Base-by-base conservation (phyloP, 2,329 filamentous ascomycete genomes). In the Metarhizium album region DNA sequence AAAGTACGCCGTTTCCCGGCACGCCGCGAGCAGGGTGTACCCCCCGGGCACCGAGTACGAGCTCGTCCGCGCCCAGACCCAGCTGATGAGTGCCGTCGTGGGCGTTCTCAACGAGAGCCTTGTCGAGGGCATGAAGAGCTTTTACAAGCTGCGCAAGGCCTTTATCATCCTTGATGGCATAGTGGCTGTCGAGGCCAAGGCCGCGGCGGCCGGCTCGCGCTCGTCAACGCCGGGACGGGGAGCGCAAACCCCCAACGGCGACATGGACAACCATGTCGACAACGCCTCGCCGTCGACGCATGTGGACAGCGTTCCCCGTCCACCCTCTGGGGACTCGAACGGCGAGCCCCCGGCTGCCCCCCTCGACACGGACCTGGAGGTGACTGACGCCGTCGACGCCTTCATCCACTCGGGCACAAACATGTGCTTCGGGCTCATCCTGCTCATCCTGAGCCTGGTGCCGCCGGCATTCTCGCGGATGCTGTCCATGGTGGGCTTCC, bases 101-200 rank as follows among this genome's bases (percentile, higher is more conserved):
- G 88, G 83, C 0, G 87, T 97, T 16, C 71, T 97, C 59, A 94
- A 94, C 57, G 93, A 97, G 71, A 95, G 87, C 63, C 70, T 97
- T 59, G 91, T 90, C 0, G 93, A 97, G 65, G 89, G 83, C 16
- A 80, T 97, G 65, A 89, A 85, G 67, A 89, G 89, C 5, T 97
- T 97, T 62, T 94, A 95, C 64, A 95, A 93, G 67, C 69, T 97
- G 58, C 78, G 91, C 54, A 95, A 94, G 64, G 91, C 91, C 0
- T 97, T 87, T 61, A 72, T 89, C 38, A 85, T 89, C 0, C 73
- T 98, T 3, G 86, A 95, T 60, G 76, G 76, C 9, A 87, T 98
- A 50, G 76, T 90, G 62, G 78, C 86, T 53, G 79, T 84, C 33
- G 90, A 95, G 67, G 77, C 77, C 23, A 80, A 76, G 54, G 52